A percentile compares a stretch with the other conserved stretches of the same genome.
These are phyloP conservation scores for Conoideocrella luteorostrata DNA, from an alignment of 2,329 filamentous ascomycete species.

Conservation along the genomic window DNA sequence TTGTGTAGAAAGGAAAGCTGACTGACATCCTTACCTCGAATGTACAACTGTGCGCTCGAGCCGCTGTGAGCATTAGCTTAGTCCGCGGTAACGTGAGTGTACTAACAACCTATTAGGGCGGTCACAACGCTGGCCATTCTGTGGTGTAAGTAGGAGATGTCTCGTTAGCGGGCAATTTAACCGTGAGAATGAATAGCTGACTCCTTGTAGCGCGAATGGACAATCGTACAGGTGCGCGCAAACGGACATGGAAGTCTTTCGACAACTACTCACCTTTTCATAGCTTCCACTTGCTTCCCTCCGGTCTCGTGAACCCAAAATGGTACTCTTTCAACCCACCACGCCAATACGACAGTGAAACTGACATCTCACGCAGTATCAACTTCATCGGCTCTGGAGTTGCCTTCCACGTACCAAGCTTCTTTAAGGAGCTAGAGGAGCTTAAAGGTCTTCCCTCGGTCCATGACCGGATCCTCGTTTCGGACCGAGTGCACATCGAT, in stretches of 20 bases:
- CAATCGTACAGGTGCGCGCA: constrained; percentile 28
- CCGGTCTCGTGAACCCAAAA: constrained; percentile 64
- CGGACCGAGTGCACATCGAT: constrained; percentile 56
- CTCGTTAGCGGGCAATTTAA: constrained; percentile 8
- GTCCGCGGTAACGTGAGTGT: constrained; percentile 3
- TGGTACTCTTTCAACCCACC: constrained; percentile 24
- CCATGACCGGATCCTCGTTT: constrained; percentile 51
- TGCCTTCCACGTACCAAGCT: constrained; percentile 51
- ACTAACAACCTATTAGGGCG: constrained; percentile 16
- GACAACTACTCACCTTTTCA: not conserved
- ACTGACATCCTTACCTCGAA: constrained; percentile 26
- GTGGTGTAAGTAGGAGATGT: constrained; percentile 13
- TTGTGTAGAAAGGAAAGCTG: constrained; percentile 29
- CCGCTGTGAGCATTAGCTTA: constrained; percentile 22
- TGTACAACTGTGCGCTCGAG: constrained; percentile 26
- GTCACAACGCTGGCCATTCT: constrained; percentile 22
- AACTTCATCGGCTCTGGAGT: constrained; percentile 69
- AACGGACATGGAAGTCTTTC: constrained; percentile 8
- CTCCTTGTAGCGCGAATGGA: constrained; percentile 21
- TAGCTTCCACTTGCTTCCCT: constrained; percentile 59
- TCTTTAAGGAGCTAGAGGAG: constrained; percentile 35
- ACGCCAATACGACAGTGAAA: constrained; percentile 4
- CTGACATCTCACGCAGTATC: constrained; percentile 32
- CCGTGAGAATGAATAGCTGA: not conserved
- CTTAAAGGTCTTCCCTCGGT: constrained; percentile 22